A percentile compares a stretch with the other conserved stretches of the same genome.
These are phyloP conservation scores for Lactuca sativa DNA, from an alignment of 129 eudicot species.

Conservation along the genomic window DNA sequence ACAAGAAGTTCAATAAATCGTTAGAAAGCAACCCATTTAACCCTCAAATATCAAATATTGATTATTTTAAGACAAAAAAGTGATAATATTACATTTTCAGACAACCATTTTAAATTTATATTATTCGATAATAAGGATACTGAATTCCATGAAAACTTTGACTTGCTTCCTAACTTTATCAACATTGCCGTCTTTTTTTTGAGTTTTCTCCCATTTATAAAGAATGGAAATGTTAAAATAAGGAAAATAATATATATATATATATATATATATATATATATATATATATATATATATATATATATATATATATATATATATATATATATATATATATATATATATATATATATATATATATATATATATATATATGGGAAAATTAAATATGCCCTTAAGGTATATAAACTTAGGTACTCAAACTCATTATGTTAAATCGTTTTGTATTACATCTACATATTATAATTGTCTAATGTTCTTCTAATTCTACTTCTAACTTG, in stretches of 20 bases:
- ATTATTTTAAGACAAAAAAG: neutral
- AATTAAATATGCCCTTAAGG: no score
- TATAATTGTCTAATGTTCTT: no score
- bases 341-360: no score
- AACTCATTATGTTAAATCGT: no score
- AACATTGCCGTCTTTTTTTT: constrained; percentile 61
- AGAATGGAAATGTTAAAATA: constrained; percentile 11
- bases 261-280: no score
- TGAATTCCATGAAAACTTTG: constrained; percentile 77
- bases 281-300: neutral
- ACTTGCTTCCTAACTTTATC: constrained; percentile 90
- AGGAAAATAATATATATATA: neutral
- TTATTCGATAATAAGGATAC: constrained; percentile 87
- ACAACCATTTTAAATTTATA: constrained; percentile 70
- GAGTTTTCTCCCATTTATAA: constrained; percentile 65
- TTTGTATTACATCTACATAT: no score
- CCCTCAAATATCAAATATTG: neutral
- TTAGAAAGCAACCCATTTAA: constrained; percentile 1
- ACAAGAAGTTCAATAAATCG: constrained; percentile 14
- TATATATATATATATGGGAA: no score
- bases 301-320: no score
- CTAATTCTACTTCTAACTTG: no score
- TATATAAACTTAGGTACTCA: no score
- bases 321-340: no score
- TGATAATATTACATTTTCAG: constrained; percentile 56